phyloP scores from a whole-genome alignment of 1,284 basidiomycete species.

The Psilocybe mexicana region DNA sequence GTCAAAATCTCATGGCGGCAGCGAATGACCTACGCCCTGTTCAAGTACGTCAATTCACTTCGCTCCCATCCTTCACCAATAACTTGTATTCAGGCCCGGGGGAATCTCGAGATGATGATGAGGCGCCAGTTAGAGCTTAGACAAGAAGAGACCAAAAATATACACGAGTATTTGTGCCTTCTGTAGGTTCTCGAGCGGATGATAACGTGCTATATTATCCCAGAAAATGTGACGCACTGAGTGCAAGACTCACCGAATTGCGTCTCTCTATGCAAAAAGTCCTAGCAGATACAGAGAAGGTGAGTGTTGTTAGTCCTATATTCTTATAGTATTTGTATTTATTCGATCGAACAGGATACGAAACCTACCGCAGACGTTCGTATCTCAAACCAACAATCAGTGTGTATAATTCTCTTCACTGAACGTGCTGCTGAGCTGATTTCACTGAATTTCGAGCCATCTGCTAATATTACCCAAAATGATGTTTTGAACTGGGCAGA shows the following conservation, averaged over 20 bases:
- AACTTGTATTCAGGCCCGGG: constrained; percentile 55
- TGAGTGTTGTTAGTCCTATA: neutral
- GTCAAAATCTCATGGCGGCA: constrained; percentile 81
- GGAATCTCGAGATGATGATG: constrained; percentile 77
- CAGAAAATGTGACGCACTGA: constrained; percentile 45
- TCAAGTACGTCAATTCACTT: constrained; percentile 48
- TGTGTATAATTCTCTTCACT: neutral
- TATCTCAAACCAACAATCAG: neutral
- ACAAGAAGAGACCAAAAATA: constrained; percentile 60
- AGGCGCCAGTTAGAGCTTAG: constrained; percentile 68
- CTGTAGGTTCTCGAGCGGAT: neutral
- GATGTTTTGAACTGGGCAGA: constrained; percentile 40
- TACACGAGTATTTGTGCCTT: constrained; percentile 55
- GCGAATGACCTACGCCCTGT: constrained; percentile 81
- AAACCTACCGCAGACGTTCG: neutral
- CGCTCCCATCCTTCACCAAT: constrained; percentile 3
- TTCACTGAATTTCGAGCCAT: neutral
- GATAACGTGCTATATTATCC: neutral
- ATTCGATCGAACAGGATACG: neutral
- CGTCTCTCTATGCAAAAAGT: constrained; percentile 29
- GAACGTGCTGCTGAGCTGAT: neutral
- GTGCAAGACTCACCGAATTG: constrained; percentile 57
- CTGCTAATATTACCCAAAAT: constrained; percentile 9
- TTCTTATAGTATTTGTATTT: neutral
- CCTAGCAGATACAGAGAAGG: constrained; percentile 12